Percentiles rank a stretch among this genome's conserved stretches.
Conservation (phyloP, 2,329 filamentous ascomycete genomes). For the Sarocladium strictum region DNA sequence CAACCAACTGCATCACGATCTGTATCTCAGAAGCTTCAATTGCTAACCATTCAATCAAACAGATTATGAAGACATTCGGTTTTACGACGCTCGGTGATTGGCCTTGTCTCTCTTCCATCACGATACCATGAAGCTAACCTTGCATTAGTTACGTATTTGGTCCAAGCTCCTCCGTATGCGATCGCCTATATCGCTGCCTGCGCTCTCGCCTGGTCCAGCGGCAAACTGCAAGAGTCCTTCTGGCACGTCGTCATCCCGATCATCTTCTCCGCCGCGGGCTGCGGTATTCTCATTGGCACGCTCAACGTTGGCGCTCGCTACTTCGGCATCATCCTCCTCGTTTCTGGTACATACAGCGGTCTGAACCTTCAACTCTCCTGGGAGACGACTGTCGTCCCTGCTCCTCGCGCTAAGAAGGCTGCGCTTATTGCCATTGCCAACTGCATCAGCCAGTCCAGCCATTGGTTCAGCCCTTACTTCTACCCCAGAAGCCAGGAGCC, state of each 20-base stretch:
- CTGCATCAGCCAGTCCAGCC: conserved; percentile 28
- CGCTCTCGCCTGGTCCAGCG: conserved; percentile 28
- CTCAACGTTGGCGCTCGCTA: conserved; percentile 34
- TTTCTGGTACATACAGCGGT: conserved; percentile 30
- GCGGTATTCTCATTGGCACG: conserved; percentile 32
- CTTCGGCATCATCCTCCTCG: conserved; percentile 33
- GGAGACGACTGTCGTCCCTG: conserved; percentile 32
- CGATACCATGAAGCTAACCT: too few species aligned
- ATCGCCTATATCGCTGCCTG: conserved; percentile 32
- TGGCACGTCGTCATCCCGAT: conserved; percentile 33
- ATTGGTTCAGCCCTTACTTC: conserved; percentile 35
- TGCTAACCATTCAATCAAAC: background rate
- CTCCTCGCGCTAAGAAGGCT: conserved; percentile 31
- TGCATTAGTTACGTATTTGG: conserved; percentile 24
- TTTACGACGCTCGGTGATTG: background rate
- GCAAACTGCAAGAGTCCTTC: conserved; percentile 27
- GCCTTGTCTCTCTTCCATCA: too few species aligned
- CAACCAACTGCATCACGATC: background rate
- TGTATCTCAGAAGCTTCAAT: background rate
- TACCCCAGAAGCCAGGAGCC: conserved; percentile 20
- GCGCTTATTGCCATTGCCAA: conserved; percentile 35
- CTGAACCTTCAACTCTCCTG: conserved; percentile 32
- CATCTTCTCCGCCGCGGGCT: conserved; percentile 29
- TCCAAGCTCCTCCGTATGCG: conserved; percentile 34
- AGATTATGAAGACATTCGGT: conserved; percentile 24